These are phyloP conservation scores for Erodium texanum DNA, from an alignment of 441 rosid species.

Conservation along the genomic window DNA sequence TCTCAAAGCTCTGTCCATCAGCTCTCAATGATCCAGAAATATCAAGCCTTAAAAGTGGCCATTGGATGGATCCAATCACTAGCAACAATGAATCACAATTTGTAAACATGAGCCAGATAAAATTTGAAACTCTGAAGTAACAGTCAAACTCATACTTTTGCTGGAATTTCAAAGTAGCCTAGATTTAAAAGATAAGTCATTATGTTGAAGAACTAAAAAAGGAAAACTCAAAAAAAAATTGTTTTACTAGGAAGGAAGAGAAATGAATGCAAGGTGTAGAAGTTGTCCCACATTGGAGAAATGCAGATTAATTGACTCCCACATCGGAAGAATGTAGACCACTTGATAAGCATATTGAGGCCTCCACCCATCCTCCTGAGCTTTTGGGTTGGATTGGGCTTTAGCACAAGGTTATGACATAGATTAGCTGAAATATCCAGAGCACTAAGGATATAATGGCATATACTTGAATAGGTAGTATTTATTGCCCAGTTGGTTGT, in stretches of 20 bases:
- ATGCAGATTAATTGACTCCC: no score
- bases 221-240: no score
- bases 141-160: background rate
- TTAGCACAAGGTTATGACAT: background rate
- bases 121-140: background rate
- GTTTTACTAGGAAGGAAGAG: background rate
- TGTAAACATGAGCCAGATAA: background rate
- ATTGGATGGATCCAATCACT: slow-evolving; percentile 88
- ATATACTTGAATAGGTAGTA: background rate
- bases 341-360: no score
- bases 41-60: slow-evolving; percentile 74
- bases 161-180: background rate
- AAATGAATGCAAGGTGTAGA: background rate
- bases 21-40: slow-evolving; percentile 71
- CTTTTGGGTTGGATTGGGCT: no score
- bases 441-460: background rate
- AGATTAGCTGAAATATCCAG: no score
- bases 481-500: background rate
- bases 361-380: no score
- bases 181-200: no score
- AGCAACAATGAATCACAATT: slow-evolving; percentile 19
- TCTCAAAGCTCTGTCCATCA: slow-evolving; percentile 75
- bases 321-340: no score
- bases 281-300: no score
- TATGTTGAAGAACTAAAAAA: no score